Evolutionary conservation across 2,329 filamentous ascomycete species (phyloP).

Genomic region (Hortaea werneckii): DNA sequence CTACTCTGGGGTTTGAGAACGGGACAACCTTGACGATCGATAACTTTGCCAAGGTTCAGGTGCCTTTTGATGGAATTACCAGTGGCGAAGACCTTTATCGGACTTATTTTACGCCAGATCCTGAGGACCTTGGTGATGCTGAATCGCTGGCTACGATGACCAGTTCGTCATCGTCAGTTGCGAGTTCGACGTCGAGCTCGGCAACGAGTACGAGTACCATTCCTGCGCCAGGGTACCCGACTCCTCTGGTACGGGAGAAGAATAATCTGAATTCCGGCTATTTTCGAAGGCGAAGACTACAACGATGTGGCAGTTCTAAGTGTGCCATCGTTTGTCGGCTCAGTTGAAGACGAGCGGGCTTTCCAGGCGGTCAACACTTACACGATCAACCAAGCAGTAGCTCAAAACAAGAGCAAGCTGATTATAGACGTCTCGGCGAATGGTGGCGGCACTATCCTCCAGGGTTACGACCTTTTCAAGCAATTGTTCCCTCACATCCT

Average conservation of each 20-base stretch:
- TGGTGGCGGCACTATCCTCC: constrained; percentile 48
- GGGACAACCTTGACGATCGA: constrained; percentile 30
- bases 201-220: constrained; percentile 11
- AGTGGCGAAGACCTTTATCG: constrained; percentile 34
- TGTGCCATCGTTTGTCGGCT: constrained; percentile 33
- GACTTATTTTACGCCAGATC: constrained; percentile 20
- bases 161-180: constrained; percentile 6
- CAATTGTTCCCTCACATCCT: constrained; percentile 43
- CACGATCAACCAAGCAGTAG: constrained; percentile 34
- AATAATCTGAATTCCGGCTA: constrained; percentile 38
- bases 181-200: constrained; percentile 8
- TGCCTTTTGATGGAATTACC: constrained; percentile 32
- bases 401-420: constrained; percentile 47
- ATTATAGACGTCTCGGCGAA: constrained; percentile 51
- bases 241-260: constrained; percentile 29
- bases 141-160: constrained; percentile 5
- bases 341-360: constrained; percentile 17
- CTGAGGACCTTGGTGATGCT: constrained; percentile 8
- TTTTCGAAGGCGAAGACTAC: constrained; percentile 34
- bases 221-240: constrained; percentile 34
- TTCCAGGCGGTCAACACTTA: constrained; percentile 34
- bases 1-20: constrained; percentile 37
- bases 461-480: constrained; percentile 54
- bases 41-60: constrained; percentile 35
- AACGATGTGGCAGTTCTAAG: constrained; percentile 37